Base-by-base conservation (phyloP, 73 alveolate genomes). In the Blepharisma stoltei region DNA sequence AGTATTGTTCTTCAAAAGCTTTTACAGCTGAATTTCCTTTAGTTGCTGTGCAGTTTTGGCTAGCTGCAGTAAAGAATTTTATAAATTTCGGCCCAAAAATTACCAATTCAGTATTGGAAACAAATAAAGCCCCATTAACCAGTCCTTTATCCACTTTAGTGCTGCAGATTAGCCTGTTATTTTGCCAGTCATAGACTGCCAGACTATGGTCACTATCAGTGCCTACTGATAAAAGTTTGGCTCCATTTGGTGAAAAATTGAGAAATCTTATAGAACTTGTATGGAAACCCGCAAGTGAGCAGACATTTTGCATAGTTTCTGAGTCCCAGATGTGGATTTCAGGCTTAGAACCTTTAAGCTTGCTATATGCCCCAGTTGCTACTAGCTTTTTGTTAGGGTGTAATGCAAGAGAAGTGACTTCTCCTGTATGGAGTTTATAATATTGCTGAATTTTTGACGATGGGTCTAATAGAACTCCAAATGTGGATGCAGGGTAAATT, bases 311-410 rank as follows among this genome's bases (percentile, higher is more conserved):
- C 70, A 67, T 45, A 49, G 97, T 89, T 27, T 86, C 85, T 4
- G 86, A 88, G 70, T 95, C 95, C 99, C 99, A 96, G 50, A 96
- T 95, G 78, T 83, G 95, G 49, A 96, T 78, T 81, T 93, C 98
- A 54, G 95, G 14, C 5, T 60, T 60, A 14, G 73, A 85, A 78
- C 96, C 87, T 88, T 91, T 88, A 78, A 91, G 89, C 18, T 89
- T 91, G 0, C 98, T 98, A 93, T 84, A 90, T 86, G 94, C 89
- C 4, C 99, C 99, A 43, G 99, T 96, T 18, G 99, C 99, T 6
- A 87, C 93, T 76, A 88, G 92, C 47, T 80, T 78, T 83, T 87
- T 86, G 70, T 86, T 84, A 9, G 99, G 99, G 81, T 93, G 98
- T 50, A 96, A 81, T 44, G 95, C 97, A 78, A 96, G 65, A 18